A percentile compares a stretch with the other conserved stretches of the same genome.
phyloP scores from a whole-genome alignment of 2,329 filamentous ascomycete genomes.

The Alternaria hordeiaustralica region DNA sequence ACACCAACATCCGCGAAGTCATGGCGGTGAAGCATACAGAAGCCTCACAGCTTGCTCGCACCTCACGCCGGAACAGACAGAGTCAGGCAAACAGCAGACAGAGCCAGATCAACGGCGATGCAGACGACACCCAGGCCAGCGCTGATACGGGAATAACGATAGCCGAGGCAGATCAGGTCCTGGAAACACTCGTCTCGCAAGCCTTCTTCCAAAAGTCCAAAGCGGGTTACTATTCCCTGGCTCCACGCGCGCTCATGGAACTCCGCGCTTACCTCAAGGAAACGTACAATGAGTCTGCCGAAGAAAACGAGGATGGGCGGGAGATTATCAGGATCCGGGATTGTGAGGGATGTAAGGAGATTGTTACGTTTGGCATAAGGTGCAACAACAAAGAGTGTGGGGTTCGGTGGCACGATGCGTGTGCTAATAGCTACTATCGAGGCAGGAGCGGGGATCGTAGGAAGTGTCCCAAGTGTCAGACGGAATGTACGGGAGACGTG shows the following conservation, averaged over 20 bases:
- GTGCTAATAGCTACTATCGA: slow-evolving; percentile 42
- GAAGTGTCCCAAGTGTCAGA: slow-evolving; percentile 43
- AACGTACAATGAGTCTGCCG: slow-evolving; percentile 80
- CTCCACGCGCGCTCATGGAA: slow-evolving; percentile 82
- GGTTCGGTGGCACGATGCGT: slow-evolving; percentile 43
- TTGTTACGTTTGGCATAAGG: slow-evolving; percentile 71
- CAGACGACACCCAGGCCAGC: slow-evolving; percentile 48
- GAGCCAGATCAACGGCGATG: slow-evolving; percentile 42
- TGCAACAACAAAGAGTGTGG: slow-evolving; percentile 39
- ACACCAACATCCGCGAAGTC: slow-evolving; percentile 78
- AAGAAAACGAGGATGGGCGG: slow-evolving; percentile 58
- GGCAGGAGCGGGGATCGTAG: slow-evolving; percentile 17
- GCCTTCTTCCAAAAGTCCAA: slow-evolving; percentile 83
- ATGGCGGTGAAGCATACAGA: slow-evolving; percentile 83
- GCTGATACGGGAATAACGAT: slow-evolving; percentile 67
- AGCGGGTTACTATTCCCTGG: slow-evolving; percentile 76
- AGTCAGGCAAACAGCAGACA: slow-evolving; percentile 34
- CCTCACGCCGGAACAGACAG: slow-evolving; percentile 36
- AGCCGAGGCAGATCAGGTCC: slow-evolving; percentile 75
- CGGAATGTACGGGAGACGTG: slow-evolving; percentile 59
- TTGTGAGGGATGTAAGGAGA: slow-evolving; percentile 87
- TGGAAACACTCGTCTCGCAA: slow-evolving; percentile 74
- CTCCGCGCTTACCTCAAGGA: slow-evolving; percentile 83
- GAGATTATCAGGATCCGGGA: slow-evolving; percentile 73
- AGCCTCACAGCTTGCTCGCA: slow-evolving; percentile 71